Conservation (phyloP, 495 filamentous ascomycete species). For the Penicillium silybi region DNA sequence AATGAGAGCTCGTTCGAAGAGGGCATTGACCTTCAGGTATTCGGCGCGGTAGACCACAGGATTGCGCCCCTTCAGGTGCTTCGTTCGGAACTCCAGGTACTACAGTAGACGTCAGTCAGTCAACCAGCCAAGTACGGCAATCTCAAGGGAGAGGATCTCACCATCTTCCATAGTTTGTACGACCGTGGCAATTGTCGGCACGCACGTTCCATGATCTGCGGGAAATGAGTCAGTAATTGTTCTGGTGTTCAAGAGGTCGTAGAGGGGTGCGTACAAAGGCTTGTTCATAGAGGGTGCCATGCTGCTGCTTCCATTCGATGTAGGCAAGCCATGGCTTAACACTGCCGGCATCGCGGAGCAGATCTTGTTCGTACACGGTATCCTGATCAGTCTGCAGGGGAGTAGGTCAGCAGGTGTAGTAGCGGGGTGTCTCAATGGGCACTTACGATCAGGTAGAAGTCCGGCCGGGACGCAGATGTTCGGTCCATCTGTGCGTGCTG, state of each 20-base stretch:
- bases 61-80: constrained; percentile 80
- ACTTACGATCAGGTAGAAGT: constrained; percentile 78
- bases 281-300: constrained; percentile 84
- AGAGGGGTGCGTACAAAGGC: constrained; percentile 61
- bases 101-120: constrained; percentile 27
- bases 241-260: neutral
- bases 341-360: constrained; percentile 77
- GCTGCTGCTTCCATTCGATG: constrained; percentile 83
- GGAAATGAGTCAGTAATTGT: neutral
- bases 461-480: constrained; percentile 46
- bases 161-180: constrained; percentile 99
- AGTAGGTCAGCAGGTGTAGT: constrained; percentile 10
- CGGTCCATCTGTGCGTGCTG: constrained; percentile 49
- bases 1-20: constrained; percentile 91
- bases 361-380: constrained; percentile 92
- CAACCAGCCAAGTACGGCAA: neutral
- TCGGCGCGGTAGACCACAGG: constrained; percentile 75
- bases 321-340: constrained; percentile 97
- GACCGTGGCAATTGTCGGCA: constrained; percentile 86
- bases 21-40: constrained; percentile 88
- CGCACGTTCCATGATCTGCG: constrained; percentile 74
- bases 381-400: constrained; percentile 70
- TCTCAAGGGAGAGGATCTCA: constrained; percentile 30
- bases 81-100: constrained; percentile 84
- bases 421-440: constrained; percentile 5